Evolutionary conservation across 352 stramenopile genomes (phyloP).

Genomic region (Pythium rishiriense): DNA sequence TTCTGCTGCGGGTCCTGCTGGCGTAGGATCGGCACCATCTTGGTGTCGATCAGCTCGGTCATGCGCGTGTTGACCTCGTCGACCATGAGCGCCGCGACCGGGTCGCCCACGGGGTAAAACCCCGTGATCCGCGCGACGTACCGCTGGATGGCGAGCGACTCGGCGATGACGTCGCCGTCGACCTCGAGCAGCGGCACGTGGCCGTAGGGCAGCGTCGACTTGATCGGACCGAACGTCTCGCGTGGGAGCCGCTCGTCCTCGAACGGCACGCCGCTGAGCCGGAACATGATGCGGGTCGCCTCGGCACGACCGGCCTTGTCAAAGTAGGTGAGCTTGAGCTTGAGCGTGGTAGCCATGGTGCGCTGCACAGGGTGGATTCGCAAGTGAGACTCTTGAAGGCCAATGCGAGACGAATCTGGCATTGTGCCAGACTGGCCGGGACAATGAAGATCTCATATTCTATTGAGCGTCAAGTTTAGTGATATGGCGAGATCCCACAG

Average conservation of each 20-base stretch:
- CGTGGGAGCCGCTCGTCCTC: constrained; percentile 46
- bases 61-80: constrained; percentile 45
- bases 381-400: no score
- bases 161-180: constrained; percentile 40
- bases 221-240: constrained; percentile 39
- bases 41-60: constrained; percentile 11
- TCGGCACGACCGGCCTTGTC: constrained; percentile 46
- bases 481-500: no score
- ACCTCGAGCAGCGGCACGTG: constrained; percentile 53
- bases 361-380: neutral
- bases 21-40: constrained; percentile 14
- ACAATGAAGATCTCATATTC: no score
- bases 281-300: constrained; percentile 50
- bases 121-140: constrained; percentile 54
- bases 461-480: no score
- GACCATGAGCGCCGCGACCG: constrained; percentile 38
- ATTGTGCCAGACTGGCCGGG: no score
- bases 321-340: constrained; percentile 75
- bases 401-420: neutral
- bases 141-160: constrained; percentile 54
- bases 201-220: constrained; percentile 43
- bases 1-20: constrained; percentile 8
- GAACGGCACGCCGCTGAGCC: constrained; percentile 52
- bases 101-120: constrained; percentile 45
- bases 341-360: neutral